Conservation (phyloP, 108 stramenopile genomes). For the Nitzschia putrida region DNA sequence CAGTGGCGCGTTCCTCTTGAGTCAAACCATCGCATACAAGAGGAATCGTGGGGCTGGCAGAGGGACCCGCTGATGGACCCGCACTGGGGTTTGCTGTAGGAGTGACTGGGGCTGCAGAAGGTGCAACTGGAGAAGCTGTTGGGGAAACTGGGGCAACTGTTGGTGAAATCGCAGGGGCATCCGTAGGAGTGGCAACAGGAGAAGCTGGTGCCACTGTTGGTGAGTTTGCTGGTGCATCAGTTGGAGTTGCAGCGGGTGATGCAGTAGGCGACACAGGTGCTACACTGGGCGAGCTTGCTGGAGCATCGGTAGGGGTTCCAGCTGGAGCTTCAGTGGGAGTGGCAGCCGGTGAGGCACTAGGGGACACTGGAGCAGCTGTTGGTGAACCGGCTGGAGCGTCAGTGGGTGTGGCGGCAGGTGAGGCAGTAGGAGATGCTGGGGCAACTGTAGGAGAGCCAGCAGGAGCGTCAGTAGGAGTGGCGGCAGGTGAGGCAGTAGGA, state of each 20-base stretch:
- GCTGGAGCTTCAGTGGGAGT: neutral
- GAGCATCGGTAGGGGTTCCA: neutral
- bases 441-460: neutral
- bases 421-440: neutral
- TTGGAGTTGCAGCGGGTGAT: neutral
- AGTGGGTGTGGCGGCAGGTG: neutral
- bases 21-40: slow-evolving; percentile 24
- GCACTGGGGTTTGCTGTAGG: neutral
- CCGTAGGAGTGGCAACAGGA: slow-evolving; percentile 1
- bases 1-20: slow-evolving; percentile 6
- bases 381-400: neutral
- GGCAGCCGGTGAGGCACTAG: neutral
- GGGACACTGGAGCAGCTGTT: neutral
- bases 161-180: neutral
- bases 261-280: neutral
- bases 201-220: neutral
- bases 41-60: neutral
- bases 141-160: neutral
- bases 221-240: neutral
- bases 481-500: slow-evolving; percentile 5
- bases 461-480: neutral
- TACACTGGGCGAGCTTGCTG: neutral
- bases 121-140: neutral
- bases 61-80: neutral
- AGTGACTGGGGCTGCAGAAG: neutral